Evolutionary conservation across 75 land plant species (phyloP), one percentile per base, ranked within the genome.

Genomic region (Larix kaempferi): DNA sequence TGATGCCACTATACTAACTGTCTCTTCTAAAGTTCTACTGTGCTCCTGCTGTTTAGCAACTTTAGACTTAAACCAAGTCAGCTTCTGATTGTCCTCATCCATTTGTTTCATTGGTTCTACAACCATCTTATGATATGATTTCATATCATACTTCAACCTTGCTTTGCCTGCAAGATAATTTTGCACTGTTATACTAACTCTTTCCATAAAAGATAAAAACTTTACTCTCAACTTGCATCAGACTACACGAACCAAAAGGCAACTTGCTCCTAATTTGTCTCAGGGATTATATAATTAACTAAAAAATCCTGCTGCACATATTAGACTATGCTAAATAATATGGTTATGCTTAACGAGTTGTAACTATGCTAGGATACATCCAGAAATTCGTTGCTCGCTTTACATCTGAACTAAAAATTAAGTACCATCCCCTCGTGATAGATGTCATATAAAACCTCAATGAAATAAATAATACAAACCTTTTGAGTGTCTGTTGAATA

Each of bases 141-240:
- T 86, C 80, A 90, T 77, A 21, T 94, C 97, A 82, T 76, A 96
- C 79, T 94, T 96, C 78, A 92, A 76, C 74, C 78, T 82, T n/a
- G 85, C 39, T 78, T 96, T 94, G 3, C 91, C 99, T 94, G 78
- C 60, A 44, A 81, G n/a, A 78, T 14, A 27, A 25, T n/a, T 14
- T 29, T 39, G 16, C 41, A 57, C 14, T 7, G 22, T 39, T 44
- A 74, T 37, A 14, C 16, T 56, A 29, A 55, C 21, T 44, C 21
- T 58, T 25, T 1, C 41, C 26, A 63, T 8, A 26, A 4, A n/a
- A 21, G 54, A 67, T 62, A 60, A 44, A 72, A 80, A n/a, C 80
- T 59, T 10, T 49, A 49, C 54, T 29, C 33, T 17, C 15, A 56
- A 55, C 5, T 58, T 7, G 56, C 49, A 54, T 21, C 11, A 49